Evolutionary conservation across 1,284 basidiomycete species (phyloP), one percentile per base, ranked within the genome.

Genomic region (Fomitiporia mediterranea): DNA sequence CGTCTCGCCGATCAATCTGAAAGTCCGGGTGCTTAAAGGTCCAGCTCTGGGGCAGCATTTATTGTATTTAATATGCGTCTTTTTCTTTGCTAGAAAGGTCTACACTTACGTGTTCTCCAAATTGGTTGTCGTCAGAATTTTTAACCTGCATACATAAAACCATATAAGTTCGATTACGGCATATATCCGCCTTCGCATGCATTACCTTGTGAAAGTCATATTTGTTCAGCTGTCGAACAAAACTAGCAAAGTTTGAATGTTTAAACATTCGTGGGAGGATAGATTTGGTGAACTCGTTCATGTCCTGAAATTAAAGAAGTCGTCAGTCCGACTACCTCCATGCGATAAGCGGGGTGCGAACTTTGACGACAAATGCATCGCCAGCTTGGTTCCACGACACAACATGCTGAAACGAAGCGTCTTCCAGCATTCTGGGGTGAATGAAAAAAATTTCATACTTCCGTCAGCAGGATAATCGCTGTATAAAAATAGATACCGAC

Each of bases 1-100:
- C 86, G 53, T 91, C 85, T 46, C 86, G 84, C 32, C 90, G 77
- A 69, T 94, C 89, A 6, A 91, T 84, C 63, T 90, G 89, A 70
- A 99, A 98, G 67, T 94, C 89, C 4, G 94, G 93, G 70, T 98
- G 95, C 52, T 89, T 84, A 70, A 99, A 99, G 28, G 94, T 96
- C 95, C 96, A 99, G 59, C 85, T 86, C 83, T 92, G 71, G 42
- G 19, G 37, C 39, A n/a, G n/a, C n/a, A n/a, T n/a, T n/a, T n/a
- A n/a, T n/a, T n/a, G n/a, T n/a, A n/a, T n/a, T n/a, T n/a, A n/a
- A n/a, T n/a, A n/a, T n/a, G n/a, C n/a, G n/a, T n/a, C n/a, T n/a
- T n/a, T n/a, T n/a, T n/a, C n/a, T n/a, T n/a, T n/a, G n/a, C n/a
- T n/a, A n/a, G n/a, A n/a, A n/a, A n/a, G n/a, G n/a, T n/a, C n/a